A percentile compares a stretch with the other conserved stretches of the same genome.
Evolutionary conservation across 2,329 filamentous ascomycete genomes (phyloP).

Genomic region (Bipolaris sorokiniana): DNA sequence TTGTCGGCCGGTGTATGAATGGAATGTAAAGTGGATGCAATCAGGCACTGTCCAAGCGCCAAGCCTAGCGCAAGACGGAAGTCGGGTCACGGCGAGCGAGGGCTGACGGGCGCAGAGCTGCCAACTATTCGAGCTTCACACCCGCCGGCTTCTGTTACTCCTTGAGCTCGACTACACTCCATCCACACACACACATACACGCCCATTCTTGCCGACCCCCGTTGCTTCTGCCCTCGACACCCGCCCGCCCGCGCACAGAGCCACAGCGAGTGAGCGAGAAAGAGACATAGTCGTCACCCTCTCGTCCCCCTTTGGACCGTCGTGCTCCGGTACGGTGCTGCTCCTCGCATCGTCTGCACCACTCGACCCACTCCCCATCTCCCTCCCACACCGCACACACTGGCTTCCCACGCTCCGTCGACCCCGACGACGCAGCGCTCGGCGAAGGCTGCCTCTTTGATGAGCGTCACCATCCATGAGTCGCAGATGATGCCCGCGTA

Average conservation of each 20-base stretch:
- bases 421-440: slow-evolving; percentile 35
- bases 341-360: slow-evolving; percentile 10
- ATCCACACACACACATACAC: slow-evolving; percentile 2
- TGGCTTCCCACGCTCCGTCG: slow-evolving; percentile 36
- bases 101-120: slow-evolving; percentile 15
- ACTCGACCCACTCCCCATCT: slow-evolving; percentile 16
- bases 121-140: slow-evolving; percentile 10
- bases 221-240: slow-evolving; percentile 7
- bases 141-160: slow-evolving; percentile 15
- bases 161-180: slow-evolving; percentile 10
- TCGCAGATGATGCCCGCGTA: slow-evolving; percentile 58
- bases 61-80: slow-evolving; percentile 22
- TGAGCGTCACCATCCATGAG: slow-evolving; percentile 44
- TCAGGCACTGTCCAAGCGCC: slow-evolving; percentile 21
- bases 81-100: slow-evolving; percentile 17
- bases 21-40: slow-evolving; percentile 2
- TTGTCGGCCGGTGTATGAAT: background rate
- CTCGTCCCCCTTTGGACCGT: slow-evolving; percentile 4
- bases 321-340: slow-evolving; percentile 3
- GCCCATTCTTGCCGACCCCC: slow-evolving; percentile 26
- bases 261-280: background rate
- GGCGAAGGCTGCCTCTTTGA: slow-evolving; percentile 37
- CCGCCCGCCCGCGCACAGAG: background rate
- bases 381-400: slow-evolving; percentile 23
- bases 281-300: slow-evolving; percentile 2